phyloP scores from a whole-genome alignment of 2,329 filamentous ascomycete genomes.

The Penicillium sp. region DNA sequence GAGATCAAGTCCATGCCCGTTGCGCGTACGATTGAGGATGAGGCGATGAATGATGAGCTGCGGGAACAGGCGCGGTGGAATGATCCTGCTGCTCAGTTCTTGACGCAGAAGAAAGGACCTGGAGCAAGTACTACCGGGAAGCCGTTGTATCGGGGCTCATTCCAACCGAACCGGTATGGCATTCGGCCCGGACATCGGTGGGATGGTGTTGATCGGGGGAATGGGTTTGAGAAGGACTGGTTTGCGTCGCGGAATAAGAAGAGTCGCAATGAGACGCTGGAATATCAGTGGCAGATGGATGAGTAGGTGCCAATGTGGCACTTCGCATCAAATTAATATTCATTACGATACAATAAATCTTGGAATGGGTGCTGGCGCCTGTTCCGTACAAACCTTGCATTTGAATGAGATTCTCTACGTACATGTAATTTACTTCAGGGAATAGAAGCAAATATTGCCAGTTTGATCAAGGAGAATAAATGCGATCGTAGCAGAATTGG shows the following conservation, averaged over 20 bases:
- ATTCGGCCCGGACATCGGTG: conserved; percentile 90
- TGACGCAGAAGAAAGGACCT: conserved; percentile 54
- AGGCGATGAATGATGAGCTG: conserved; percentile 79
- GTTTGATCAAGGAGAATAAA: background rate
- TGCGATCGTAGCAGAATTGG: background rate
- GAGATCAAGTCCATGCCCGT: conserved; percentile 82
- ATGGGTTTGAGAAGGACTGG: conserved; percentile 89
- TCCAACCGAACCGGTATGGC: conserved; percentile 87
- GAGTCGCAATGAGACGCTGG: conserved; percentile 73
- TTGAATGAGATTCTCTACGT: background rate
- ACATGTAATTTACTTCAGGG: background rate
- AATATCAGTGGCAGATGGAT: conserved; percentile 97
- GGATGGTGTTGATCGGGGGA: conserved; percentile 94
- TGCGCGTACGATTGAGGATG: conserved; percentile 80
- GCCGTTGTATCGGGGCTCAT: conserved; percentile 75
- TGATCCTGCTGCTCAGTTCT: conserved; percentile 83
- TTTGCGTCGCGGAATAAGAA: conserved; percentile 83
- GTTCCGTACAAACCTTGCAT: background rate
- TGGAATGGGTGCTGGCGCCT: conserved; percentile 1
- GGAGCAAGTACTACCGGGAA: conserved; percentile 54
- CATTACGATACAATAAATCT: background rate
- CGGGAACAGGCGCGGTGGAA: conserved; percentile 82
- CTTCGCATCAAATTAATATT: background rate
- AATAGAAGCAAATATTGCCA: background rate
- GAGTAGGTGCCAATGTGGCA: conserved; percentile 54